Conservation (phyloP, 164 flowering plant genomes). For the Vitis amurensis region DNA sequence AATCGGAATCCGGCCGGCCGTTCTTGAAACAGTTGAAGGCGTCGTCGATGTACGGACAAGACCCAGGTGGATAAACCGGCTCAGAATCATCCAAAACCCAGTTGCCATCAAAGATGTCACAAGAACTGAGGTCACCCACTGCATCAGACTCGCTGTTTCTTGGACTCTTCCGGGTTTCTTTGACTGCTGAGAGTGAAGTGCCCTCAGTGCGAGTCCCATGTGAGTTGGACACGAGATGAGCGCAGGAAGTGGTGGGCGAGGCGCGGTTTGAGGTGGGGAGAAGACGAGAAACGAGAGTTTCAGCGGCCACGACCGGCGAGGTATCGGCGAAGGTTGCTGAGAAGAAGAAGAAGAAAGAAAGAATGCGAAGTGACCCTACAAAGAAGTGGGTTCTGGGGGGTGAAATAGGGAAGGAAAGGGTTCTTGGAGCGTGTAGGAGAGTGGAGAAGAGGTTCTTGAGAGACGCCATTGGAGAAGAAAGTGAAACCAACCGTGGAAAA, state of each 20-base stretch:
- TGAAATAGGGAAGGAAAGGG: conserved; percentile 16
- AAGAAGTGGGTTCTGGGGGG: conserved; percentile 26
- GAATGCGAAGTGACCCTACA: conserved; percentile 17
- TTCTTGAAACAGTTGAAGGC: conserved; percentile 57
- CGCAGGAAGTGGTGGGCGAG: conserved; percentile 14
- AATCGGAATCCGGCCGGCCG: conserved; percentile 52
- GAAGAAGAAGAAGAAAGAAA: conserved; percentile 27
- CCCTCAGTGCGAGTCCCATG: background rate
- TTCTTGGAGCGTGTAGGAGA: conserved; percentile 22
- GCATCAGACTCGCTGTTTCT: conserved; percentile 3
- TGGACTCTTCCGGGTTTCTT: conserved; percentile 12
- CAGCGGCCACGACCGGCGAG: conserved; percentile 16
- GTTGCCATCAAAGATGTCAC: conserved; percentile 51
- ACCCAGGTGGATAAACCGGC: conserved; percentile 49
- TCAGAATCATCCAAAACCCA: conserved; percentile 48
- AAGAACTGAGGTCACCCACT: conserved; percentile 28
- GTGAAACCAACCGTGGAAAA: too few relatives aligned
- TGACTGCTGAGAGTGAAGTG: conserved; percentile 12
- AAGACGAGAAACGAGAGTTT: conserved; percentile 21
- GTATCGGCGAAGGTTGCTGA: conserved; percentile 14
- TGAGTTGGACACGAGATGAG: conserved; percentile 7
- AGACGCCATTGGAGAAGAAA: too few relatives aligned
- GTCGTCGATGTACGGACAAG: conserved; percentile 60
- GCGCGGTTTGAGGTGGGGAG: conserved; percentile 20
- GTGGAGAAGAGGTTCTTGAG: conserved; percentile 6